Conservation (phyloP, 441 rosid genomes). For the Gossypium davidsonii region DNA sequence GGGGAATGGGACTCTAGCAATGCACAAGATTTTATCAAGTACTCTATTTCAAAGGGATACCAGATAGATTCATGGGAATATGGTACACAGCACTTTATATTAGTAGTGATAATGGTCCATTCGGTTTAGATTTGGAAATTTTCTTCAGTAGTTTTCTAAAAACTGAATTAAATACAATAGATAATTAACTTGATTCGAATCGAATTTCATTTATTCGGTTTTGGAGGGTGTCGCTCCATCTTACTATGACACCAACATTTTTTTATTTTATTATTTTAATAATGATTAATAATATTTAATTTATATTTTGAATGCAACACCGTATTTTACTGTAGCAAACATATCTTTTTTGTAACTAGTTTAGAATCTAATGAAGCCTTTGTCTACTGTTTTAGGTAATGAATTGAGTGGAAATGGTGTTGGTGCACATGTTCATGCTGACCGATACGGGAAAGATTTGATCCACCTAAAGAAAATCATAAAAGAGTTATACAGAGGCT, state of each 20-base stretch:
- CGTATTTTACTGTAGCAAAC: too few relatives aligned
- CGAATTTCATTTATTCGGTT: too few relatives aligned
- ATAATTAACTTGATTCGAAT: too few relatives aligned
- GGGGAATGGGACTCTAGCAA: conserved; percentile 81
- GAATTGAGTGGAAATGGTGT: conserved; percentile 81
- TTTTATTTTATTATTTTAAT: too few relatives aligned
- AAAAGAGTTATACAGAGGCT: conserved; percentile 45
- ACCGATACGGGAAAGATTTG: conserved; percentile 73
- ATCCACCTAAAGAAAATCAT: conserved; percentile 50
- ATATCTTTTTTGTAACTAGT: too few relatives aligned
- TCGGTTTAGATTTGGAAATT: neutral
- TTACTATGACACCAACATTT: too few relatives aligned
- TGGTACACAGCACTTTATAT: conserved; percentile 35
- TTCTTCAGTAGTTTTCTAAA: neutral
- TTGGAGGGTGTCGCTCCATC: too few relatives aligned
- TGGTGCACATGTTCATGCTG: conserved; percentile 73
- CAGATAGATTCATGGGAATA: conserved; percentile 91
- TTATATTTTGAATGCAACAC: too few relatives aligned
- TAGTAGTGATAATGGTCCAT: neutral
- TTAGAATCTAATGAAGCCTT: conserved; percentile 11
- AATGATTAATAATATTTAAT: too few relatives aligned
- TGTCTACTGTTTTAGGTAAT: conserved; percentile 46
- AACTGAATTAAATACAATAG: neutral
- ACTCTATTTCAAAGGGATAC: conserved; percentile 75
- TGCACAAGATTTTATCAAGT: conserved; percentile 68